Conservation (phyloP, 2,329 filamentous ascomycete species). For the Elsinoe arachidis region DNA sequence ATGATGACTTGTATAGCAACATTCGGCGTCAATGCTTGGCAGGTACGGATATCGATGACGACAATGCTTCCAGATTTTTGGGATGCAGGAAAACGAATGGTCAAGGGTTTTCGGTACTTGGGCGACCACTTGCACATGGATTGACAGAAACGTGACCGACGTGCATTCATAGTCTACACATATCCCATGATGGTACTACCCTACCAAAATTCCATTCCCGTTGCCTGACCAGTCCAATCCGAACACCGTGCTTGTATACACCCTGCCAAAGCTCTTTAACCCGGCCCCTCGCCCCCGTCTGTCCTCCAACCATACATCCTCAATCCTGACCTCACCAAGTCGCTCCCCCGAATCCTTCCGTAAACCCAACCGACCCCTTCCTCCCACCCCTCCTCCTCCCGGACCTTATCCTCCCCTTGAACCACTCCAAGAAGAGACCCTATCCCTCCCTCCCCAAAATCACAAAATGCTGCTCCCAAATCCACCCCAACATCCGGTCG, state of each 20-base stretch:
- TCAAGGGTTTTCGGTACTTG: not conserved
- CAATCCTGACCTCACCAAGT: not conserved
- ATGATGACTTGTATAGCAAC: not conserved
- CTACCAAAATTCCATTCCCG: not conserved
- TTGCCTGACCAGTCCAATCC: not conserved
- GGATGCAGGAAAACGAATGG: not conserved
- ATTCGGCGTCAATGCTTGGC: not conserved
- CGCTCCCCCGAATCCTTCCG: not conserved
- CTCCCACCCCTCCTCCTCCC: not conserved
- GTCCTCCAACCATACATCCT: not conserved
- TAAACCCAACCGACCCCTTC: not conserved
- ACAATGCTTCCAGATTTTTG: not conserved
- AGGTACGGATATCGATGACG: not conserved
- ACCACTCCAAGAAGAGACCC: not conserved
- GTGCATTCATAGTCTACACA: constrained; percentile 2
- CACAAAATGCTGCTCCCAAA: constrained; percentile 95
- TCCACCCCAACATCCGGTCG: constrained; percentile 76
- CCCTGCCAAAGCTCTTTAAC: not conserved
- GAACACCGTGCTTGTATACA: constrained; percentile 1
- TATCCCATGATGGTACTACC: too few species aligned
- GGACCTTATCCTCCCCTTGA: not conserved
- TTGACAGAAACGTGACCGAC: not conserved
- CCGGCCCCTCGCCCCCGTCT: not conserved
- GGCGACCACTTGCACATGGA: not conserved
- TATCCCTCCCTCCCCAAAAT: constrained; percentile 8